A percentile compares a stretch with the other conserved stretches of the same genome.
phyloP scores from a whole-genome alignment of 768 basidiomycete species.

The Boletus edulis region DNA sequence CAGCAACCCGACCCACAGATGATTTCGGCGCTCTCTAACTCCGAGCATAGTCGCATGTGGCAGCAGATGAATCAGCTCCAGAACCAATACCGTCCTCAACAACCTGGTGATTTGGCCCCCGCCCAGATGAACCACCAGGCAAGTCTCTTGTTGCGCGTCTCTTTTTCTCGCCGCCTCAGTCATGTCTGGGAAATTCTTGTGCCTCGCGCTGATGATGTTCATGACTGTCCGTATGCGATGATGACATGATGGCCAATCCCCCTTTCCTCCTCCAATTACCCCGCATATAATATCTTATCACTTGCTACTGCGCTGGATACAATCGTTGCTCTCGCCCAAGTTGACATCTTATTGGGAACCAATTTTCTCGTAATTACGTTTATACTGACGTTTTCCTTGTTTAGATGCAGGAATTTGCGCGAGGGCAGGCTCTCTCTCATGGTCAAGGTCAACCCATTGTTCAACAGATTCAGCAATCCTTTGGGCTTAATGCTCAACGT shows the following conservation, averaged over 20 bases:
- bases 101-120: conserved; percentile 38
- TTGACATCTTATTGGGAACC: conserved; percentile 3
- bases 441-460: conserved; percentile 37
- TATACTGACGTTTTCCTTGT: conserved; percentile 24
- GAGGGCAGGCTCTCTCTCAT: conserved; percentile 41
- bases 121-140: conserved; percentile 47
- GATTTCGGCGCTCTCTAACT: conserved; percentile 41
- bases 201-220: conserved; percentile 12
- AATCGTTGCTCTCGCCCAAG: conserved; percentile 1
- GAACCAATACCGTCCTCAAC: conserved; percentile 42
- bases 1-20: conserved; percentile 39
- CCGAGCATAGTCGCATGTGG: conserved; percentile 57
- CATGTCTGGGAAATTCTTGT: conserved; percentile 17
- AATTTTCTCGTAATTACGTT: conserved; percentile 14
- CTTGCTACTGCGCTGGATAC: neutral
- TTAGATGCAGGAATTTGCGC: conserved; percentile 46
- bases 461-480: conserved; percentile 46
- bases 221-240: conserved; percentile 11
- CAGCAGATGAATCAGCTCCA: conserved; percentile 51
- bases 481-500: conserved; percentile 34
- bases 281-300: conserved; percentile 16
- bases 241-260: conserved; percentile 19
- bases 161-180: conserved; percentile 10
- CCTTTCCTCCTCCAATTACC: conserved; percentile 7
- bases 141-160: conserved; percentile 26